phyloP scores from a whole-genome alignment of 371 early-diverging fungal species.

The Ordospora colligata region DNA sequence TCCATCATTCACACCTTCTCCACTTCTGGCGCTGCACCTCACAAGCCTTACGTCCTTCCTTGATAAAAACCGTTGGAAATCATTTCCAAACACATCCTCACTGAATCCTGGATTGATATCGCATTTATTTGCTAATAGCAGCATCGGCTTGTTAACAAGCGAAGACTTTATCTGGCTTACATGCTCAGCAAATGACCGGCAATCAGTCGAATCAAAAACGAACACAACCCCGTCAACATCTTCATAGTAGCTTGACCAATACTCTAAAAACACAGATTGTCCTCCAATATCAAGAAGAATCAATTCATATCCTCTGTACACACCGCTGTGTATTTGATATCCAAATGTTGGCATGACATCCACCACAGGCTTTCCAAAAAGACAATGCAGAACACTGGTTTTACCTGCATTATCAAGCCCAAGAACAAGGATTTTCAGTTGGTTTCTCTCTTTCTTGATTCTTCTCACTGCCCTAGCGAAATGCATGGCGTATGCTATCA shows the following conservation, averaged over 20 bases:
- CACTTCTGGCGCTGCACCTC: background rate
- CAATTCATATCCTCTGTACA: conserved; percentile 65
- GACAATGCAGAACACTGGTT: conserved; percentile 84
- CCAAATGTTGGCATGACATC: conserved; percentile 57
- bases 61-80: background rate
- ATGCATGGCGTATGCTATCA: conserved; percentile 35
- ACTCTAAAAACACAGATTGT: conserved; percentile 82
- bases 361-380: conserved; percentile 62
- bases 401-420: conserved; percentile 98
- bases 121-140: conserved; percentile 49
- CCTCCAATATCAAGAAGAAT: conserved; percentile 95
- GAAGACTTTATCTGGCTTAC: conserved; percentile 74
- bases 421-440: conserved; percentile 86
- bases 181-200: conserved; percentile 75
- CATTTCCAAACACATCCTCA: background rate
- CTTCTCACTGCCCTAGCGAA: conserved; percentile 57
- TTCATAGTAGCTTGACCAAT: conserved; percentile 98
- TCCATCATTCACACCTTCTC: conserved; percentile 13
- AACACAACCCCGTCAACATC: conserved; percentile 90
- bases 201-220: conserved; percentile 81
- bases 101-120: conserved; percentile 20
- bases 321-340: conserved; percentile 40
- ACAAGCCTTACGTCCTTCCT: background rate
- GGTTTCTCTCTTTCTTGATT: conserved; percentile 65
- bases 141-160: conserved; percentile 63